These are phyloP conservation scores for Filobasidium floriforme DNA, from an alignment of 768 basidiomycete species.

Conservation along the genomic window DNA sequence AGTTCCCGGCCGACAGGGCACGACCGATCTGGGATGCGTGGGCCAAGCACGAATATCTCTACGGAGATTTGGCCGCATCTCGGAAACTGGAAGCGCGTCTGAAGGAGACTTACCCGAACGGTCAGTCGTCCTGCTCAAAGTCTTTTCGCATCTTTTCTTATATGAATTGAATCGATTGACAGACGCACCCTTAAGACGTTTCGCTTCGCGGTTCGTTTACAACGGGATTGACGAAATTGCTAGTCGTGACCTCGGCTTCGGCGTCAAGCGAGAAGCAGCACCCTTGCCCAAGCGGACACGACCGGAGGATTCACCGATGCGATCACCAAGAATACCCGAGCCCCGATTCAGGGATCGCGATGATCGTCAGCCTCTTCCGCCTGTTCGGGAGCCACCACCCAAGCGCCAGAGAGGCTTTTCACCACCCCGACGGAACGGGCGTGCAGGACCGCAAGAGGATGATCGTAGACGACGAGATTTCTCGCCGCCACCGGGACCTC, in stretches of 20 bases:
- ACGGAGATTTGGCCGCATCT: conserved; percentile 79
- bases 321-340: conserved; percentile 21
- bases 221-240: conserved; percentile 81
- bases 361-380: conserved; percentile 19
- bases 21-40: conserved; percentile 90
- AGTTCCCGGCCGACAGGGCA: conserved; percentile 68
- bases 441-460: conserved; percentile 5
- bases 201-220: conserved; percentile 78
- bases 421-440: conserved; percentile 18
- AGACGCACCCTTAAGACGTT: conserved; percentile 80
- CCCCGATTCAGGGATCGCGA: conserved; percentile 17
- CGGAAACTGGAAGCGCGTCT: conserved; percentile 85
- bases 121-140: conserved; percentile 48
- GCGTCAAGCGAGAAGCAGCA: conserved; percentile 35
- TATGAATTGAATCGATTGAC: not conserved
- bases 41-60: conserved; percentile 91
- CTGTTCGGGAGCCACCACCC: conserved; percentile 19
- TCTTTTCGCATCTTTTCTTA: conserved; percentile 4
- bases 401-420: conserved; percentile 31
- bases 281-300: conserved; percentile 20
- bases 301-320: conserved; percentile 21
- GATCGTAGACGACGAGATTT: conserved; percentile 13
- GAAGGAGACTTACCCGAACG: conserved; percentile 74
- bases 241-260: conserved; percentile 75
- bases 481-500: conserved; percentile 19